Conservation (phyloP, 805 yeast species). For the Lipomyces starkeyi region DNA sequence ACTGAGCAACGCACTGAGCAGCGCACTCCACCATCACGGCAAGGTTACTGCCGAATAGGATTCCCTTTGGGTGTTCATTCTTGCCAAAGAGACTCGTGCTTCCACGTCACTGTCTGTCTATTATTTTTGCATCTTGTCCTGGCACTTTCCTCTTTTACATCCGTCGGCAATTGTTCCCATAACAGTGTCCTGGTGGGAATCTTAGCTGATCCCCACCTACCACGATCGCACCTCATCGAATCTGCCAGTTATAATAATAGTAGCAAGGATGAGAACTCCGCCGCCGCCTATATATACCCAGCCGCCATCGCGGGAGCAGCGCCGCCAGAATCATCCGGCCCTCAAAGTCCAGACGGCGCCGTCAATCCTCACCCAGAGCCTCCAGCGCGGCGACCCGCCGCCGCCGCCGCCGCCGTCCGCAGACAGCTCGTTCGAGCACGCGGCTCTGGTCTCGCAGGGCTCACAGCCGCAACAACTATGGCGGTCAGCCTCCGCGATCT, state of each 20-base stretch:
- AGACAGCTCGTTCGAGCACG: neutral
- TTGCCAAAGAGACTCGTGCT: too few relatives aligned
- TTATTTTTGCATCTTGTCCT: too few relatives aligned
- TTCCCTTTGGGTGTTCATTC: too few relatives aligned
- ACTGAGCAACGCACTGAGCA: too few relatives aligned
- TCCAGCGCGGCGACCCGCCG: slow-evolving; percentile 14
- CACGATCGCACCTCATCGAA: neutral
- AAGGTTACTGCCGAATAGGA: too few relatives aligned
- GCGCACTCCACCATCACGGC: too few relatives aligned
- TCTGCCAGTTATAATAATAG: neutral
- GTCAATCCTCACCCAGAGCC: neutral
- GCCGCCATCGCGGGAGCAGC: slow-evolving; percentile 4
- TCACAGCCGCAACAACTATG: slow-evolving; percentile 3
- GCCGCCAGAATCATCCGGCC: slow-evolving; percentile 16
- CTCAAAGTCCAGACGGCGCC: slow-evolving; percentile 16
- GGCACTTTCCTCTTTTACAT: too few relatives aligned
- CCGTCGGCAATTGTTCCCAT: too few relatives aligned
- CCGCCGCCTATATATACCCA: neutral
- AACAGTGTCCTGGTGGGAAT: too few relatives aligned
- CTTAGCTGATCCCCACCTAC: too few relatives aligned
- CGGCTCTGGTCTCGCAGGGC: slow-evolving; percentile 4
- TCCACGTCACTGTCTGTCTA: too few relatives aligned
- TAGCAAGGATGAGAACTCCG: neutral
- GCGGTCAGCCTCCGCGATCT: slow-evolving; percentile 11
- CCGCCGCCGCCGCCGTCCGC: slow-evolving; percentile 8